phyloP scores from a whole-genome alignment of 805 yeast species.

The Kuraishia molischiana region DNA sequence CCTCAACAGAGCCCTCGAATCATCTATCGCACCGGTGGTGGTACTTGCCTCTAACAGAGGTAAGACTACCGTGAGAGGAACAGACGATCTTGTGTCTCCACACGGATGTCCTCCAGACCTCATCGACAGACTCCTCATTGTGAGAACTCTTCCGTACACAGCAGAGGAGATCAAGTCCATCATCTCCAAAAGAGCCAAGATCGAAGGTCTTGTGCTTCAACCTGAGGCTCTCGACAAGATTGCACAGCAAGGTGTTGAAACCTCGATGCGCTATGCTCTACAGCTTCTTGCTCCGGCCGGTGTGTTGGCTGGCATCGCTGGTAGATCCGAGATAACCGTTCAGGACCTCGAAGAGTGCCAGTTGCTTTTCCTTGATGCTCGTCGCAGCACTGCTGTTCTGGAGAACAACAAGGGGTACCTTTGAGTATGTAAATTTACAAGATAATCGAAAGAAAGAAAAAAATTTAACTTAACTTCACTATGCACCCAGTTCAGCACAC shows the following conservation, averaged over 20 bases:
- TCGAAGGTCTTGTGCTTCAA: conserved; percentile 61
- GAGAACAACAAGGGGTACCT: conserved; percentile 25
- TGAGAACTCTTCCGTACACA: conserved; percentile 84
- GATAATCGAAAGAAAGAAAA: neutral
- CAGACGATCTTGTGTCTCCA: conserved; percentile 77
- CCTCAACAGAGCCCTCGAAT: conserved; percentile 88
- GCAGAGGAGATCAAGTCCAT: conserved; percentile 76
- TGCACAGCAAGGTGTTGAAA: conserved; percentile 62
- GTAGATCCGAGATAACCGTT: conserved; percentile 57
- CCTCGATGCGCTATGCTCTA: conserved; percentile 84
- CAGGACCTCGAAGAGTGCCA: conserved; percentile 81
- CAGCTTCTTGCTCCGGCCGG: conserved; percentile 90
- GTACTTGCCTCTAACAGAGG: conserved; percentile 96
- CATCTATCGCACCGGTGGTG: conserved; percentile 87
- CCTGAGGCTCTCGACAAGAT: conserved; percentile 66
- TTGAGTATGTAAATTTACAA: conserved; percentile 1
- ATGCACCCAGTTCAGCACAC: conserved; percentile 40
- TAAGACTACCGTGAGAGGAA: conserved; percentile 82
- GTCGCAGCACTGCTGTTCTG: conserved; percentile 67
- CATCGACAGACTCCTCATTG: conserved; percentile 83
- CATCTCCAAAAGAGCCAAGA: conserved; percentile 69
- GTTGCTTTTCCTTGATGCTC: conserved; percentile 74
- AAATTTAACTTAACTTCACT: no score
- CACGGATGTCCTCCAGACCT: conserved; percentile 97
- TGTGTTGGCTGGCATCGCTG: conserved; percentile 63